Percentiles rank a stretch among this genome's conserved stretches.
Evolutionary conservation across 169 alveolate genomes (phyloP).

Genomic region (Babesia sp.): DNA sequence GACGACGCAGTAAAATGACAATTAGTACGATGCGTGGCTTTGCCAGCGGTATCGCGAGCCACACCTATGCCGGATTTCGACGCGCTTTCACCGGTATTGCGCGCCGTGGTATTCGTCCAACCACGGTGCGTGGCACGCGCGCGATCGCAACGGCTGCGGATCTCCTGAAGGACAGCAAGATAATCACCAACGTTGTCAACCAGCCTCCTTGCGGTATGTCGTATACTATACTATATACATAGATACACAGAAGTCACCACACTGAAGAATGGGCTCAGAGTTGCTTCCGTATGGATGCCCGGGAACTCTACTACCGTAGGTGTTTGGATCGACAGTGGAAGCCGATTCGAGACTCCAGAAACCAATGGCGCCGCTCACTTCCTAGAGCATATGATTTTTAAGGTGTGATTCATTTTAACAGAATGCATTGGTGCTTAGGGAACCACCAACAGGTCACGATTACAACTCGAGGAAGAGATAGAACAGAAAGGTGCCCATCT

Average conservation of each 20-base stretch:
- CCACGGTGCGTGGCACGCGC: slow-evolving; percentile 4
- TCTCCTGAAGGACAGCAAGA: slow-evolving; percentile 43
- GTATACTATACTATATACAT: neutral
- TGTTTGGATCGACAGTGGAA: slow-evolving; percentile 93
- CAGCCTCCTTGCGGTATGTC: slow-evolving; percentile 67
- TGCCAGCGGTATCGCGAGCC: slow-evolving; percentile 25
- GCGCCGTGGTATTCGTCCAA: neutral
- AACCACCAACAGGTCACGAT: slow-evolving; percentile 86
- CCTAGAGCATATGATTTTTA: slow-evolving; percentile 95
- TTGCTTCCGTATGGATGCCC: slow-evolving; percentile 84
- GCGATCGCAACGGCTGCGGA: slow-evolving; percentile 39
- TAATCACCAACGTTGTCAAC: slow-evolving; percentile 32
- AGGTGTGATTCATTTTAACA: slow-evolving; percentile 62
- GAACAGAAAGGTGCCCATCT: slow-evolving; percentile 95
- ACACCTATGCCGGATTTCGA: slow-evolving; percentile 16
- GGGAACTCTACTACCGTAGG: slow-evolving; percentile 88
- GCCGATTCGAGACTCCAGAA: slow-evolving; percentile 88
- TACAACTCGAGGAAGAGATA: slow-evolving; percentile 90
- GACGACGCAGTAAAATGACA: slow-evolving; percentile 8
- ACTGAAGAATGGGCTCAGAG: slow-evolving; percentile 85
- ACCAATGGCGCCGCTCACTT: slow-evolving; percentile 97
- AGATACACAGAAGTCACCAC: slow-evolving; percentile 62
- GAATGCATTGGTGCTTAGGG: slow-evolving; percentile 76
- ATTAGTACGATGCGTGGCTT: slow-evolving; percentile 39
- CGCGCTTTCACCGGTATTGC: neutral